These are phyloP conservation scores for Oenanthe javanica DNA, from an alignment of 140 eudicot genomes.

Conservation along the genomic window DNA sequence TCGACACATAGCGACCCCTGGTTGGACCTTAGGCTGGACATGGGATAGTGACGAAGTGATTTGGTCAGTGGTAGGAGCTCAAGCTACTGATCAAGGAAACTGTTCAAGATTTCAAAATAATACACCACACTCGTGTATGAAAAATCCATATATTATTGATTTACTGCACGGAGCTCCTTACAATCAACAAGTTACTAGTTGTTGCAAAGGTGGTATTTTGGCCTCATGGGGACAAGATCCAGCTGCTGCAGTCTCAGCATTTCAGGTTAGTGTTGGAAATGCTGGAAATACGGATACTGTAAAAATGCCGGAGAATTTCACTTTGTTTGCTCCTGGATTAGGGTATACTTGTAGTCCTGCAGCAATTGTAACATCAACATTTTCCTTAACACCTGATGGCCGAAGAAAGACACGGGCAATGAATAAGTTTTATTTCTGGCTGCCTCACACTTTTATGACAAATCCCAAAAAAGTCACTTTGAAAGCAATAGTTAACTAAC, in stretches of 20 bases:
- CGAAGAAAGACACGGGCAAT: constrained; percentile 38
- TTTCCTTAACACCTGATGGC: constrained; percentile 34
- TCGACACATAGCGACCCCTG: constrained; percentile 38
- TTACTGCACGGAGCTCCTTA: constrained; percentile 31
- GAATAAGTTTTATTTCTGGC: constrained; percentile 31
- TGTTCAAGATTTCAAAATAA: constrained; percentile 34
- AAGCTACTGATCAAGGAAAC: constrained; percentile 52
- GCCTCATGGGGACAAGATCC: constrained; percentile 39
- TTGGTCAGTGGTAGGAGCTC: constrained; percentile 50
- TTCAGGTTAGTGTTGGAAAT: constrained; percentile 48
- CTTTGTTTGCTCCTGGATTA: constrained; percentile 33
- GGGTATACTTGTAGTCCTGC: constrained; percentile 59
- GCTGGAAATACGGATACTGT: constrained; percentile 44
- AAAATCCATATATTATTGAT: constrained; percentile 39
- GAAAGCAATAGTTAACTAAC: neutral
- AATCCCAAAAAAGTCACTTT: neutral
- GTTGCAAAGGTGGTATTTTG: constrained; percentile 49
- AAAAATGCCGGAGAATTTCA: constrained; percentile 39
- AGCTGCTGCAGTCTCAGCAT: constrained; percentile 25
- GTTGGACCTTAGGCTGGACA: constrained; percentile 58
- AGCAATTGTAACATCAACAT: constrained; percentile 34
- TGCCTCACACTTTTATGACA: neutral
- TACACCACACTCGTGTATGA: constrained; percentile 44
- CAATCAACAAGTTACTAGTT: constrained; percentile 40
- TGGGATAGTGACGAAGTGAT: constrained; percentile 52